Percentiles rank a stretch among this genome's conserved stretches.
Conservation (phyloP, 1,139 yeast species). For the Suhomyces ambrosiae region DNA sequence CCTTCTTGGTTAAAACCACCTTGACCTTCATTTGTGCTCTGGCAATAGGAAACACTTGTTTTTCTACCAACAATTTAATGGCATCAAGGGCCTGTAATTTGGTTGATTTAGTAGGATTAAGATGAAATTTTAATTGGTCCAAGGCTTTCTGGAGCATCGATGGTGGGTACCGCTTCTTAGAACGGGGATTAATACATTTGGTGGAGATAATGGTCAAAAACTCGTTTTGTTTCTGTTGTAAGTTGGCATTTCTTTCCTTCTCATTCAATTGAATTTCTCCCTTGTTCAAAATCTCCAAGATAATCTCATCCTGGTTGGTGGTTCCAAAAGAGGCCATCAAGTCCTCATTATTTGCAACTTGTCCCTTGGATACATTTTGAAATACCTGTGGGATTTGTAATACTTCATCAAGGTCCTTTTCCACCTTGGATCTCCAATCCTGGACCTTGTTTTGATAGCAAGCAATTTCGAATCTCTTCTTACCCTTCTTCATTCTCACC, state of each 20-base stretch:
- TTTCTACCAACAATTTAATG: conserved; percentile 70
- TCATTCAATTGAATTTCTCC: conserved; percentile 96
- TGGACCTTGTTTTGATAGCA: conserved; percentile 97
- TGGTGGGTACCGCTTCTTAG: conserved; percentile 91
- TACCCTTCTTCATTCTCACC: conserved; percentile 87
- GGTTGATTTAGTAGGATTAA: conserved; percentile 76
- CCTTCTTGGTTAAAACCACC: conserved; percentile 53
- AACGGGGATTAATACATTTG: conserved; percentile 87
- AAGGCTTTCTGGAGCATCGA: conserved; percentile 90
- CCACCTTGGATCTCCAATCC: conserved; percentile 87
- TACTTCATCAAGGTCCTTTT: conserved; percentile 93
- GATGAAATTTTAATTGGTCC: conserved; percentile 76
- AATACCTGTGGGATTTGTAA: conserved; percentile 95
- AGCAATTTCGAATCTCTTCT: conserved; percentile 90
- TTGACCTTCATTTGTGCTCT: conserved; percentile 92
- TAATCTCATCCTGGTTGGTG: conserved; percentile 71
- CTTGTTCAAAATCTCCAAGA: conserved; percentile 76
- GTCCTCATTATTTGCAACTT: conserved; percentile 88
- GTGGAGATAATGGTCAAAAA: conserved; percentile 82
- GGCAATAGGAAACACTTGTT: conserved; percentile 88
- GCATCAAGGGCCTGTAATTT: conserved; percentile 93
- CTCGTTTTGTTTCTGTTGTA: conserved; percentile 78
- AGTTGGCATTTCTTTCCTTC: conserved; percentile 81
- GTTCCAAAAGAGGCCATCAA: conserved; percentile 73
- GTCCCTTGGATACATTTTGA: conserved; percentile 90